Base-by-base conservation (phyloP, 768 basidiomycete species). In the Tephrocybe rancida region DNA sequence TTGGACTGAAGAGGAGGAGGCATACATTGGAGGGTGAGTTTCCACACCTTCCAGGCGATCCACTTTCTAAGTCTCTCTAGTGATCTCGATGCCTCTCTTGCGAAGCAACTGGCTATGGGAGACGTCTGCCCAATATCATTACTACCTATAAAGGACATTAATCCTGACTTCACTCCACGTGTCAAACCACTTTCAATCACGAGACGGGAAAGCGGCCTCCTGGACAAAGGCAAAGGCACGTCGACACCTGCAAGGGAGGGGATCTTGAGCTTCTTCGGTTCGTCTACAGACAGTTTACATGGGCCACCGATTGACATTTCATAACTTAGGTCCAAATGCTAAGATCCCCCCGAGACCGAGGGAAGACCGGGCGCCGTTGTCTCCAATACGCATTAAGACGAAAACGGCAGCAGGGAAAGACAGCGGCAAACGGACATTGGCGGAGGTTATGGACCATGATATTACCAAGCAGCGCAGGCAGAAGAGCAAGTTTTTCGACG, bases 401-500 rank as follows among this genome's bases (percentile, higher is more conserved):
- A 66, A 65, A 32, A 62, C 62, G 56, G 52, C 59, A 51, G 63
- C 68, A 25, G 88, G 88, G 18, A 82, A 80, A 53, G 77, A 80
- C 6, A 92, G 88, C 60, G 90, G 90, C 14, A 92, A 92, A 67
- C 77, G 90, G 50, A 88, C 87, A 1, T 73, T 93, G 29, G 76
- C 78, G 21, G 87, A 86, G 50, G 80, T 86, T 44, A 80, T 88
- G 79, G 88, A 90, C 46, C 75, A 80, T 16, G 90, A 90, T 55
- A 57, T 83, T 9, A 74, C 70, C 26, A 68, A 79, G 64, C 83
- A 81, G 65, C 75, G 70, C 56, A 59, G 64, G 50, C 74, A 71
- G 54, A 65, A 52, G 50, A 77, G 76, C 29, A 75, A 66, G 60
- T 81, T 77, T 60, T 80, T 75, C 55, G 47, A 44, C 18, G 25